A percentile compares a stretch with the other conserved stretches of the same genome.
Conservation (phyloP, 768 basidiomycete species). For the Macrolepiota albuminosa region DNA sequence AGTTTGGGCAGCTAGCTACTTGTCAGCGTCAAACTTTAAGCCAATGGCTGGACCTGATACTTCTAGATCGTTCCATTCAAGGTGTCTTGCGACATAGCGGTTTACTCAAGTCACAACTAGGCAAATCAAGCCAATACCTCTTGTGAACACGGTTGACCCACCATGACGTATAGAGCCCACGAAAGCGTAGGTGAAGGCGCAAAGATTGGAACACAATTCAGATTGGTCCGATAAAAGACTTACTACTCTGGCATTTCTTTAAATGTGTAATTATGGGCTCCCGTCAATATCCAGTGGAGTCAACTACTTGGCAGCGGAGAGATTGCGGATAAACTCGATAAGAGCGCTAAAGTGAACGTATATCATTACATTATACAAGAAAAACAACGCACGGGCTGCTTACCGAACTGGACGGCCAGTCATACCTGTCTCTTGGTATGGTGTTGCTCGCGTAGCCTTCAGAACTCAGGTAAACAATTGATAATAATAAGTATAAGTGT, state of each 20-base stretch:
- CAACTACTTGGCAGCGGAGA: constrained; percentile 19
- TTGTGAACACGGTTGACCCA: too few species aligned
- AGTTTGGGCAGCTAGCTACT: too few species aligned
- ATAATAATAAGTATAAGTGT: neutral
- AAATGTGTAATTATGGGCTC: neutral
- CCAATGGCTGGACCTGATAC: too few species aligned
- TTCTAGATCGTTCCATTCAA: too few species aligned
- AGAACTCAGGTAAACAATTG: neutral
- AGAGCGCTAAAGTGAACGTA: constrained; percentile 24
- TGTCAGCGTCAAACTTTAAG: too few species aligned
- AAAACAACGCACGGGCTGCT: constrained; percentile 19
- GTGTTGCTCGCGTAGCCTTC: constrained; percentile 46
- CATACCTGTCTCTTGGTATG: constrained; percentile 74
- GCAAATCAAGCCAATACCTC: too few species aligned
- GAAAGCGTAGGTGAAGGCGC: neutral
- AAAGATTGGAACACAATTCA: neutral
- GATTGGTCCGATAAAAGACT: neutral
- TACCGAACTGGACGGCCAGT: constrained; percentile 77
- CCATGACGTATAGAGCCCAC: too few species aligned
- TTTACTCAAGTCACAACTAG: too few species aligned
- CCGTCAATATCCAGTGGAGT: too few species aligned
- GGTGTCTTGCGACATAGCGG: too few species aligned
- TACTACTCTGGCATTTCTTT: neutral
- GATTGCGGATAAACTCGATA: constrained; percentile 36
- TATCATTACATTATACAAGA: neutral